Base-by-base conservation (phyloP, 2,329 filamentous ascomycete genomes). In the Talaromyces sp. region DNA sequence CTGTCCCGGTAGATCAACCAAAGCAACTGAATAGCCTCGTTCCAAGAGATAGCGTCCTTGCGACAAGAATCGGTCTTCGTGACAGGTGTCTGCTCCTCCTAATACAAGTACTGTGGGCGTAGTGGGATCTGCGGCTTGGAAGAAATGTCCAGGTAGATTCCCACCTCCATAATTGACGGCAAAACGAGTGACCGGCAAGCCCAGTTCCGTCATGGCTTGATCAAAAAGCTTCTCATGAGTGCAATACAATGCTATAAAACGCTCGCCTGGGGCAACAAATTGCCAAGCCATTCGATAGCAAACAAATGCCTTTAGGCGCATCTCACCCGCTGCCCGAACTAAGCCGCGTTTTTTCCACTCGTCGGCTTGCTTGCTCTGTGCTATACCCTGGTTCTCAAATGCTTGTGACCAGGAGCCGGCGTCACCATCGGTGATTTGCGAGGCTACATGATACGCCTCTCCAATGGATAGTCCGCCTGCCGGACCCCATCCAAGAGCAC, bases 401-500 rank as follows among this genome's bases (percentile, higher is more conserved):
- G 50, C 13, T 33, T n/a, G 25, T 33, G 50, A 54, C 50, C 50
- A 54, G 27, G 50, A 54, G 27, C 33, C 50, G 50, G 50, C 50
- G 50, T 54, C 50, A 19, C 50, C 50, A 9, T 54, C 50, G 25
- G 50, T 35, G 50, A 54, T 54, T 54, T 33, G 50, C 10, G 50
- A 54, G 50, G 50, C 50, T 54, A 54, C 50, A 54, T 54, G n/a
- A 10, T 17, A 54, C 15, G 50, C 50, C 25, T 54, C 50, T 54
- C 50, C 50, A n/a, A 54, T 33, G 11, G 50, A 54, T 33, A 54
- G 35, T 33, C 43, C 43, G n/a, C 43, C 43, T 25, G 43, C 43
- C 17, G 43, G 43, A 10, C 43, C 43, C 43, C 19, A 47, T 47
- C 43, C 43, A 47, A 47, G 43, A 25, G 43, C 43, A 6, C 43